A percentile compares a stretch with the other conserved stretches of the same genome.
phyloP scores from a whole-genome alignment of 805 yeast species.

The Yarrowia divulgata region DNA sequence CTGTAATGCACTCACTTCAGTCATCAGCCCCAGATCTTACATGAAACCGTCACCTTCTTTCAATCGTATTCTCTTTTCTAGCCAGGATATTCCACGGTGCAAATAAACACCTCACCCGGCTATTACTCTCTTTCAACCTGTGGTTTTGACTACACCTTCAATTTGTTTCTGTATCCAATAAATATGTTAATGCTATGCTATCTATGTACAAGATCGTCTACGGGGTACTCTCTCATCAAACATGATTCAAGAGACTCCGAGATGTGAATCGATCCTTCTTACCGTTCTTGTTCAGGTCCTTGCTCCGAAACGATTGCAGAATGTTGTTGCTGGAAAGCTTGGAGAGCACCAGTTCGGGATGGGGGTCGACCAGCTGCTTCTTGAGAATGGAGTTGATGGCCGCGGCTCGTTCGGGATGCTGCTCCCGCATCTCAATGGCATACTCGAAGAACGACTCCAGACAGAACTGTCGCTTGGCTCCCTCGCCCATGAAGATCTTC shows the following conservation, averaged over 20 bases:
- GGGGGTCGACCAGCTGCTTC: constrained; percentile 27
- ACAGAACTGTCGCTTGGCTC: constrained; percentile 5
- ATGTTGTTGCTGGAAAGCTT: constrained; percentile 29
- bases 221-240: background rate
- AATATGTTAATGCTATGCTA: constrained; percentile 25
- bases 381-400: constrained; percentile 11
- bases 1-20: too few relatives aligned
- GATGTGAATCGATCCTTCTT: constrained; percentile 4
- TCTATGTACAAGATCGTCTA: constrained; percentile 2
- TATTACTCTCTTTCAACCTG: too few relatives aligned
- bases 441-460: constrained; percentile 27
- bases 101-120: too few relatives aligned
- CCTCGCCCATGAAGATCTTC: constrained; percentile 22
- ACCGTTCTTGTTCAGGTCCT: background rate
- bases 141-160: too few relatives aligned
- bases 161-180: too few relatives aligned
- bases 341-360: constrained; percentile 17
- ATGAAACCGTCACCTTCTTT: too few relatives aligned
- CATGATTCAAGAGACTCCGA: constrained; percentile 26
- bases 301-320: constrained; percentile 32
- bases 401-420: constrained; percentile 11
- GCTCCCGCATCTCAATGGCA: constrained; percentile 30
- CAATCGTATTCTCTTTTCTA: too few relatives aligned
- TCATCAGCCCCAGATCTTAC: too few relatives aligned
- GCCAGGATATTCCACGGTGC: too few relatives aligned